Evolutionary conservation across 1,139 yeast species (phyloP).

Genomic region (Petasospora fabianii): DNA sequence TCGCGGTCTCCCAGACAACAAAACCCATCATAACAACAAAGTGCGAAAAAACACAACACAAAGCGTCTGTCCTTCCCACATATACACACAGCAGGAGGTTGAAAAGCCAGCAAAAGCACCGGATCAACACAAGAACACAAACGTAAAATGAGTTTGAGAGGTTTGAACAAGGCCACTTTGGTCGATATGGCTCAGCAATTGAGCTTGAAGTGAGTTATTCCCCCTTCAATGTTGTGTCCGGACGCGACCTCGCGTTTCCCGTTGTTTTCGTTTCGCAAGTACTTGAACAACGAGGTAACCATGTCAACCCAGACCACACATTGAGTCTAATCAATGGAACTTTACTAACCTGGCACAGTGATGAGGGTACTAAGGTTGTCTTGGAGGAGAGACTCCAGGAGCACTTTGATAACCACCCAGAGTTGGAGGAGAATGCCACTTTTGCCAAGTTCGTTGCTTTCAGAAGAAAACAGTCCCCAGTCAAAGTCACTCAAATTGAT

Average conservation of each 20-base stretch:
- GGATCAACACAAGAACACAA: background rate
- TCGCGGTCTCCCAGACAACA: constrained; percentile 6
- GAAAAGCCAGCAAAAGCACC: no score
- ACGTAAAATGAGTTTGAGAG: constrained; percentile 29
- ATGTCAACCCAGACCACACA: background rate
- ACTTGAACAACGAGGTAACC: background rate
- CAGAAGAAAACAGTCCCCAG: constrained; percentile 27
- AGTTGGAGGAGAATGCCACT: constrained; percentile 25
- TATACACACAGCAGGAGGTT: no score
- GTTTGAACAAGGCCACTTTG: constrained; percentile 34
- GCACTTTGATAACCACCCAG: constrained; percentile 29
- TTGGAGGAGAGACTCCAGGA: constrained; percentile 28
- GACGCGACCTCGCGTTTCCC: constrained; percentile 23
- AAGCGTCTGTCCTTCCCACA: no score
- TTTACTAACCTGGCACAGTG: constrained; percentile 19
- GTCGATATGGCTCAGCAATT: constrained; percentile 33
- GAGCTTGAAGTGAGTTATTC: constrained; percentile 30
- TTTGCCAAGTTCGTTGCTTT: constrained; percentile 26
- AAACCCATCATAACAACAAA: no score
- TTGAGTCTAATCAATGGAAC: background rate
- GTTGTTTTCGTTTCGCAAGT: background rate
- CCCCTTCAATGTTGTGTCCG: constrained; percentile 11
- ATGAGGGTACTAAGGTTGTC: constrained; percentile 27
- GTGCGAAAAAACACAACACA: no score
- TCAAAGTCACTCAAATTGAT: constrained; percentile 18